phyloP scores from a whole-genome alignment of 2,329 filamentous ascomycete species.

The Gyromitra esculenta region DNA sequence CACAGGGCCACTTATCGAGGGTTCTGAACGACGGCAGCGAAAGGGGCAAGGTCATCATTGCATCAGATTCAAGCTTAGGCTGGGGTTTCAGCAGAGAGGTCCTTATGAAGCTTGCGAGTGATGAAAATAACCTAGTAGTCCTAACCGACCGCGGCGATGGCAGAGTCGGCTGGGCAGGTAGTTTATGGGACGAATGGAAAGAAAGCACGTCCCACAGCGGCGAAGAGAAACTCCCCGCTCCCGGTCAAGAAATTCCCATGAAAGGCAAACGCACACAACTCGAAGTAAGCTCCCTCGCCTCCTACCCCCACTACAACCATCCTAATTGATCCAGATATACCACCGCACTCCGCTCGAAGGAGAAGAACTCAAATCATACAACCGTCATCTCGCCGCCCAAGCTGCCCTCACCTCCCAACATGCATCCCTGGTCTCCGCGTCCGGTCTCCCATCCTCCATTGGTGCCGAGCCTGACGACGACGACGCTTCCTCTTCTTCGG shows the following conservation, averaged over 20 bases:
- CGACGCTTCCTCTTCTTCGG: conserved; percentile 76
- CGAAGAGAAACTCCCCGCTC: conserved; percentile 43
- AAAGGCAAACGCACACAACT: conserved; percentile 37
- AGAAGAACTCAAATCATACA: conserved; percentile 81
- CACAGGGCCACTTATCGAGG: conserved; percentile 79
- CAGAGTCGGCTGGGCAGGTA: conserved; percentile 72
- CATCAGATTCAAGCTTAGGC: conserved; percentile 87
- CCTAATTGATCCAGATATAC: conserved; percentile 37
- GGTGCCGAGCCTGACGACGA: conserved; percentile 49
- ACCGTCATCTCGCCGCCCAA: conserved; percentile 61
- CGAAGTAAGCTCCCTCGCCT: conserved; percentile 29
- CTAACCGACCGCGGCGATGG: conserved; percentile 76
- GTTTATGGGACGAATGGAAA: conserved; percentile 82
- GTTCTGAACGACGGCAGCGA: conserved; percentile 64
- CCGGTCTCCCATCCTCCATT: conserved; percentile 42
- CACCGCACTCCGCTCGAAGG: conserved; percentile 71
- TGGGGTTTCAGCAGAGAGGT: conserved; percentile 94
- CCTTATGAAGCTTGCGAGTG: conserved; percentile 76
- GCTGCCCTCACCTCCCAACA: conserved; percentile 52
- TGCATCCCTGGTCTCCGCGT: conserved; percentile 47
- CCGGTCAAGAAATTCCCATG: conserved; percentile 60
- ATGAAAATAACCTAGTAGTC: conserved; percentile 83
- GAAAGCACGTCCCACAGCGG: conserved; percentile 63
- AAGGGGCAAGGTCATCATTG: conserved; percentile 79
- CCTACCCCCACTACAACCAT: not conserved